These are phyloP conservation scores for Vachellia collinsii DNA, from an alignment of 306 rosid genomes.

Conservation along the genomic window DNA sequence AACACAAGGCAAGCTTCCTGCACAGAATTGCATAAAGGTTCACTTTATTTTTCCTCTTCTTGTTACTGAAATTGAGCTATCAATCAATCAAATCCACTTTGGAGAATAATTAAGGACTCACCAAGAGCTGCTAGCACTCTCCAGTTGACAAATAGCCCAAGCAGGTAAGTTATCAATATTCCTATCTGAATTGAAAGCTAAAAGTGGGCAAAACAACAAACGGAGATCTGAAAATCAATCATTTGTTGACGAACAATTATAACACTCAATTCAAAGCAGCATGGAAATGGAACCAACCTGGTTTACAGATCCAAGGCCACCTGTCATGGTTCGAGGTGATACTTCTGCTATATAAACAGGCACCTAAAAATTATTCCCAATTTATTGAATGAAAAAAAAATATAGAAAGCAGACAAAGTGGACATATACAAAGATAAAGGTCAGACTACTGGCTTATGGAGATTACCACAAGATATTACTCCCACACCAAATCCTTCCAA, in stretches of 20 bases:
- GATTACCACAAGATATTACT: constrained; percentile 76
- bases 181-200: constrained; percentile 73
- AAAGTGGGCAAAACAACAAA: background rate
- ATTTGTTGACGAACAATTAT: background rate
- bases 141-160: constrained; percentile 73
- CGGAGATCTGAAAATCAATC: background rate
- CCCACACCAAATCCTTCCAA: constrained; percentile 91
- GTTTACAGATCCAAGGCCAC: constrained; percentile 71
- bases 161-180: constrained; percentile 66
- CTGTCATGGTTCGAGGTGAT: constrained; percentile 79
- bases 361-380: constrained; percentile 45
- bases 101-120: constrained; percentile 18
- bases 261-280: constrained; percentile 18
- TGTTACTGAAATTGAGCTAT: background rate
- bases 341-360: constrained; percentile 83
- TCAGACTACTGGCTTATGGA: background rate
- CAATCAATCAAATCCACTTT: background rate
- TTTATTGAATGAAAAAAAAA: background rate
- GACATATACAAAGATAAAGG: background rate
- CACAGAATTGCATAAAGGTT: constrained; percentile 20
- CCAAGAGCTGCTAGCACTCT: constrained; percentile 69
- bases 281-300: constrained; percentile 52
- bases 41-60: constrained; percentile 11
- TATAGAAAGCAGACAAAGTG: background rate
- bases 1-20: constrained; percentile 75